Evolutionary conservation across 129 eudicot genomes (phyloP), one percentile per base, ranked within the genome.

Genomic region (Arctium lappa): DNA sequence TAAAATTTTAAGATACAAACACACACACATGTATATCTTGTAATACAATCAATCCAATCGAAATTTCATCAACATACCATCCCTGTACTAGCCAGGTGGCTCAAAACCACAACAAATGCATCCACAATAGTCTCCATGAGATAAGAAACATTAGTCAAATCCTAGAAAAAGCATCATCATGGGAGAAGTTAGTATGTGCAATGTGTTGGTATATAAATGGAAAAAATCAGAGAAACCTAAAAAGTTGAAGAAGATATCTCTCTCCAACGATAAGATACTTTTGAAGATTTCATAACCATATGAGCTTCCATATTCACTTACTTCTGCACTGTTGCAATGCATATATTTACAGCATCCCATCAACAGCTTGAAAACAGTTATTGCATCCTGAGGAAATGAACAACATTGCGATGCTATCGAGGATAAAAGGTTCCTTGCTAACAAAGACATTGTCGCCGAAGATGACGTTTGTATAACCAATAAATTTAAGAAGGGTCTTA

Each of bases 331-430:
- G 63, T 85, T 80, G 87, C 93, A 83, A 36, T 83, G 84, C 72
- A 88, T 79, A 74, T 79, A 86, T 65, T 80, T 91, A 36, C 86
- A 86, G 82, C 91, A 85, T 73, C 87, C 76, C 68, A 79, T 82
- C 87, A 95, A 80, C 73, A 95, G 79, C 88, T 89, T 90, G 60
- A 95, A 82, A 72, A 93, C 80, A 71, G 98, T 94, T 69, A 91
- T 66, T 78, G 95, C 88, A 69, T 93, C 97, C 40, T 32, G 6
- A 53, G 94, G 86, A 73, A 84, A 88, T 36, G 91, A 91, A 80
- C 98, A 91, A 82, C 94, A 91, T 29, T 91, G 76, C 3, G 97
- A 91, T 9, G 92, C 86, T 76, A 93, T 63, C 8, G 97, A 86
- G 16, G 91, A 86, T 75, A 95, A 40, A 60, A 95, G 82, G 83